phyloP scores from a whole-genome alignment of 352 stramenopile genomes.

The Phytopythium mirpurense region DNA sequence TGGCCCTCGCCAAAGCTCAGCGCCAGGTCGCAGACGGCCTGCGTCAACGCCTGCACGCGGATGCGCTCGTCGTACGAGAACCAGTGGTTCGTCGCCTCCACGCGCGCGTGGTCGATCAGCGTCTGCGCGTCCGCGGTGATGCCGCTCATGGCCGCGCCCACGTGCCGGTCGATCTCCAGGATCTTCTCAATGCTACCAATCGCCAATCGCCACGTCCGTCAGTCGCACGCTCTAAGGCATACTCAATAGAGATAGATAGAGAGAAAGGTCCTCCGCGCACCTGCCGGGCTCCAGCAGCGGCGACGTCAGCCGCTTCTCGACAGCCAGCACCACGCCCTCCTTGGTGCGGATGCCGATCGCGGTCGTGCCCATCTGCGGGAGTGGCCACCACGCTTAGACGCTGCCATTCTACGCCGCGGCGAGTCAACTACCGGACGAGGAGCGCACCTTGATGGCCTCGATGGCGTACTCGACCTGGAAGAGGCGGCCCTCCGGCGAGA shows the following conservation, averaged over 20 bases:
- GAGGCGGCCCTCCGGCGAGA: conserved; percentile 98
- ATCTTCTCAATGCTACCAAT: conserved; percentile 98
- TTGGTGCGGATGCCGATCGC: conserved; percentile 98
- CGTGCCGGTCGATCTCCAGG: conserved; percentile 98
- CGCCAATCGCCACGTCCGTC: background rate
- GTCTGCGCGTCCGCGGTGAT: conserved; percentile 98
- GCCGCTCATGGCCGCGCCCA: conserved; percentile 98
- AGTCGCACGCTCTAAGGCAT: too few relatives aligned
- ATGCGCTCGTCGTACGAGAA: conserved; percentile 99
- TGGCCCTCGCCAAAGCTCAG: conserved; percentile 94
- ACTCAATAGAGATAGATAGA: too few relatives aligned
- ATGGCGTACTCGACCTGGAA: conserved; percentile 99
- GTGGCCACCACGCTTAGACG: too few relatives aligned
- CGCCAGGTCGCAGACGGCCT: conserved; percentile 98
- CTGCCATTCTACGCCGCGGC: background rate
- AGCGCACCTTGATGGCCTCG: conserved; percentile 93
- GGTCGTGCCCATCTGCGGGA: conserved; percentile 92
- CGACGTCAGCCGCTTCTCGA: conserved; percentile 98
- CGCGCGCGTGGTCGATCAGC: conserved; percentile 98
- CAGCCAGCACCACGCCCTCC: conserved; percentile 95
- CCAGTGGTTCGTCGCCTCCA: conserved; percentile 98
- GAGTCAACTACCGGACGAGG: background rate
- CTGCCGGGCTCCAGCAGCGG: conserved; percentile 92
- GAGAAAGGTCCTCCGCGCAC: conserved; percentile 19
- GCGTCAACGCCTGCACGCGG: conserved; percentile 96